phyloP scores from a whole-genome alignment of 768 basidiomycete species.

The Hygrocybe punicea region DNA sequence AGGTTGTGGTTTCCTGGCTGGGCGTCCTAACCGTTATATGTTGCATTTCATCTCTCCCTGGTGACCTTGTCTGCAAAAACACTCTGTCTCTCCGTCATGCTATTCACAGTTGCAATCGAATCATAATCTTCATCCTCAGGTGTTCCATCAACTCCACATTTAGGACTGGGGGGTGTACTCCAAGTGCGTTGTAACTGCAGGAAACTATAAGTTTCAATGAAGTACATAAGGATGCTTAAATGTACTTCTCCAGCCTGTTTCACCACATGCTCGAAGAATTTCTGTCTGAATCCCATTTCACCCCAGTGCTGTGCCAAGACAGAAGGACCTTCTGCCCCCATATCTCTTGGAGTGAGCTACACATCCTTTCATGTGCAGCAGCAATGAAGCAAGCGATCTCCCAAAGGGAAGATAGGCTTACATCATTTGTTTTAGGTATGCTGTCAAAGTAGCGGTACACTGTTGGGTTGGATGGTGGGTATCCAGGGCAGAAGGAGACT shows the following conservation, averaged over 20 bases:
- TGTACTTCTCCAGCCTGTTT: background rate
- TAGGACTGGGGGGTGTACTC: background rate
- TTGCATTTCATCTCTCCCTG: no score
- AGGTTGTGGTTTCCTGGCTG: no score
- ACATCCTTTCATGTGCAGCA: conserved; percentile 15
- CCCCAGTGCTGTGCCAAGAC: conserved; percentile 12
- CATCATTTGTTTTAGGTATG: conserved; percentile 1
- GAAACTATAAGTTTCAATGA: background rate
- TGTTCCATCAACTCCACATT: background rate
- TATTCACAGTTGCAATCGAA: background rate
- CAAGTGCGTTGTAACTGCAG: background rate
- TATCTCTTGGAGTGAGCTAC: background rate
- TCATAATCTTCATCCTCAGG: background rate
- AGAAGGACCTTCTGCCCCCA: conserved; percentile 7
- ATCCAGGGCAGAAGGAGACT: conserved; percentile 2
- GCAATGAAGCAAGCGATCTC: conserved; percentile 11
- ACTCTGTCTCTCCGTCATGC: no score
- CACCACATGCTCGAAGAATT: conserved; percentile 2
- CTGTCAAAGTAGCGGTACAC: conserved; percentile 4
- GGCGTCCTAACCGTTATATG: no score
- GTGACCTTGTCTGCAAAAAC: no score
- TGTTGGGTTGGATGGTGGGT: conserved; percentile 7
- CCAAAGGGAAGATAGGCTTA: conserved; percentile 2
- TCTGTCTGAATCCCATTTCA: background rate
- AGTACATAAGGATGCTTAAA: background rate